Base-by-base conservation (phyloP, 768 basidiomycete species). In the Mycena capillaripes region DNA sequence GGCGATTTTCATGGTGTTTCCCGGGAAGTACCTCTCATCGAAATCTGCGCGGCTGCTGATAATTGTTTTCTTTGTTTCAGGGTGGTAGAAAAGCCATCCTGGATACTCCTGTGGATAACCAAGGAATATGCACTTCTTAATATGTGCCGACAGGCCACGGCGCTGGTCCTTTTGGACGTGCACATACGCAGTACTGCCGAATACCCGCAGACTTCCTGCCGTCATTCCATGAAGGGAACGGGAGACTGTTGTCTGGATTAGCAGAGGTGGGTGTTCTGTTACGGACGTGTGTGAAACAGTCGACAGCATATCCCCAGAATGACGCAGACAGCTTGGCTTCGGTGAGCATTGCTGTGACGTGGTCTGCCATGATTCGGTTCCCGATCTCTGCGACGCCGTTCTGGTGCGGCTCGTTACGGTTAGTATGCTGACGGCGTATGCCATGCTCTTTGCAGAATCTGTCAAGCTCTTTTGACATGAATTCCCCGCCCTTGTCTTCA, bases 381-480 rank as follows among this genome's bases (percentile, higher is more conserved):
- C 74, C 71, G 2, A 81, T 71, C 70, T 89, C 84, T 2, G 85
- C 84, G 5, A 86, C 79, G 25, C 85, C 82, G 70, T 88, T 89
- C 59, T 87, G 83, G 75, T 86, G 81, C 2, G 84, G 84, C 53
- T 72, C 74, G 40, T 78, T 76, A 6, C 76, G 59, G 30, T 53
- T 68, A 17, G 77, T 81, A 65, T 76, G 73, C 56, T 78, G 73
- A 10, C 76, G 67, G 3, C 36, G 63, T 64, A 82, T 81, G 9
- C 81, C 81, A 29, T 75, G 32, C 42, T 75, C 65, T 19, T 70
- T 75, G 25, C 71, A 77, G 72, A 76, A 81, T 5, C 73, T 48
- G 25, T 74, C 60, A 21, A 82, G 71, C 34, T 70, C 75, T 2
- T 62, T 71, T 9, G 70, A 75, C 55, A 79, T 82, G 75, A 78